Evolutionary conservation across 768 basidiomycete species (phyloP).

Genomic region (Panaeolus papilionaceus): DNA sequence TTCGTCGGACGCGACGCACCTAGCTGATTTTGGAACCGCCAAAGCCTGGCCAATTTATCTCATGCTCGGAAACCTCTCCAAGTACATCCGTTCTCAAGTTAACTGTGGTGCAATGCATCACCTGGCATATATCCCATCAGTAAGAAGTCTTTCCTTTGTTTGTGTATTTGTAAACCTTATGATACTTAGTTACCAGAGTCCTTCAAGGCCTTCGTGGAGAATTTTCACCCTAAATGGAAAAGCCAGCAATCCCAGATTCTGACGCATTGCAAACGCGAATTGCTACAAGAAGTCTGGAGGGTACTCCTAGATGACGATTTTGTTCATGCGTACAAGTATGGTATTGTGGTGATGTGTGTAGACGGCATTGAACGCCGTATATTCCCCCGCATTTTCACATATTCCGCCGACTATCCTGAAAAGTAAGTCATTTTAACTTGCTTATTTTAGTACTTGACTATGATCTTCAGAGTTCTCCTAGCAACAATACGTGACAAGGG

Average conservation of each 20-base stretch:
- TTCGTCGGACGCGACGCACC: conserved; percentile 42
- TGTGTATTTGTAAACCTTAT: background rate
- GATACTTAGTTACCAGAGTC: conserved; percentile 25
- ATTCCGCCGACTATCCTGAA: conserved; percentile 44
- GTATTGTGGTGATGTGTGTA: conserved; percentile 34
- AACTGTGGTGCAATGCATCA: conserved; percentile 40
- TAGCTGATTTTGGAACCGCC: conserved; percentile 42
- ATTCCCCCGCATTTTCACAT: conserved; percentile 38
- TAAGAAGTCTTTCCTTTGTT: conserved; percentile 24
- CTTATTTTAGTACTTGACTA: no score
- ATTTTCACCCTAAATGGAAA: conserved; percentile 18
- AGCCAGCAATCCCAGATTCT: conserved; percentile 17
- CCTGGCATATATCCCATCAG: conserved; percentile 50
- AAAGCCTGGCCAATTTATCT: conserved; percentile 50
- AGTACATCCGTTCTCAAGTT: conserved; percentile 41
- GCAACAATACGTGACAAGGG: conserved; percentile 41
- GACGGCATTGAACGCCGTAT: conserved; percentile 29
- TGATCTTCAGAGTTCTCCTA: conserved; percentile 30
- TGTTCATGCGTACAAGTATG: conserved; percentile 32
- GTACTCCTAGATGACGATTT: conserved; percentile 26
- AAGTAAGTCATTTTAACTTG: conserved; percentile 26
- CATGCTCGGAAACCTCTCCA: conserved; percentile 47
- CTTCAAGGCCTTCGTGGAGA: conserved; percentile 26
- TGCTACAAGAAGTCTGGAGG: conserved; percentile 40
- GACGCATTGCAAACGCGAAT: conserved; percentile 38